A percentile compares a stretch with the other conserved stretches of the same genome.
Evolutionary conservation across 2,329 filamentous ascomycete genomes (phyloP).

Genomic region (Thielaviopsis musarum): DNA sequence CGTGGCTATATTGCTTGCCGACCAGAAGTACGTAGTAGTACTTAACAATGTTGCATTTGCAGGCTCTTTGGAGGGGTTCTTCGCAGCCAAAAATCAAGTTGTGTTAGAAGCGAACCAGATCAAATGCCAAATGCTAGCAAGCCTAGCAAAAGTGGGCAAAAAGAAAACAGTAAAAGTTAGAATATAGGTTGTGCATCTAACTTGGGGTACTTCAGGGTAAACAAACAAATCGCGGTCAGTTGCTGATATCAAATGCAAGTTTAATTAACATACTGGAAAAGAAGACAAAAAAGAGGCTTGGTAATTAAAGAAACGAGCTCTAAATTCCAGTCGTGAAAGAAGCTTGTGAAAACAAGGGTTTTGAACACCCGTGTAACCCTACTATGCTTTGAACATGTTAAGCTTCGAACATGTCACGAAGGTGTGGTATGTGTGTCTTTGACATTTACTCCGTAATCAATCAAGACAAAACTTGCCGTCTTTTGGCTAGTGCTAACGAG

Average conservation of each 20-base stretch:
- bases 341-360: not conserved
- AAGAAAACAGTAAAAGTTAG: not conserved
- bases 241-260: not conserved
- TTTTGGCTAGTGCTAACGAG: too few species aligned
- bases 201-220: not conserved
- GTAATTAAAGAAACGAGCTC: not conserved
- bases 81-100: not conserved
- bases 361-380: not conserved
- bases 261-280: not conserved
- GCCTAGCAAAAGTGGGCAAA: not conserved
- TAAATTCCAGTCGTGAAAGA: not conserved
- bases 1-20: not conserved
- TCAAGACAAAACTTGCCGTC: too few species aligned
- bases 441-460: too few species aligned
- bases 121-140: not conserved
- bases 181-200: not conserved
- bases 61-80: not conserved
- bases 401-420: too few species aligned
- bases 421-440: too few species aligned
- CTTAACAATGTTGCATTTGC: not conserved
- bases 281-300: not conserved
- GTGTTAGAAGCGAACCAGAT: not conserved
- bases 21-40: not conserved
- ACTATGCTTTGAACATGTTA: not conserved
- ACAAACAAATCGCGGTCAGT: not conserved